A percentile compares a stretch with the other conserved stretches of the same genome.
Conservation (phyloP, 208 protist genomes). For the Tritrichomonas foetus region DNA sequence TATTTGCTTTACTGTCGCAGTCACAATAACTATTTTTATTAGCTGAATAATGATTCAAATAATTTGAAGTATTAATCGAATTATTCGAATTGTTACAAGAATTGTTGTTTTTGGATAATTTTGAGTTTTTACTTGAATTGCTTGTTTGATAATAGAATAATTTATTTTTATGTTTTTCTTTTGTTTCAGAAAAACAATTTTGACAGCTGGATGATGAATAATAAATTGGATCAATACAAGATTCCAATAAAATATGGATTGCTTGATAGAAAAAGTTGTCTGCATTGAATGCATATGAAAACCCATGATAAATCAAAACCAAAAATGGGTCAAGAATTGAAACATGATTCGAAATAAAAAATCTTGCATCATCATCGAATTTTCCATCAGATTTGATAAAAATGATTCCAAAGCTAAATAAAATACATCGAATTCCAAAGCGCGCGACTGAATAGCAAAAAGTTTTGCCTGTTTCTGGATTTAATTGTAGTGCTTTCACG, state of each 20-base stretch:
- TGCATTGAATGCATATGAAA: neutral
- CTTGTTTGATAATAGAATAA: too few species aligned
- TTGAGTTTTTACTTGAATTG: too few species aligned
- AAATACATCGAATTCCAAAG: neutral
- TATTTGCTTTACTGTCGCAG: neutral
- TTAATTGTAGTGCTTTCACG: neutral
- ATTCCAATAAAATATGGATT: neutral
- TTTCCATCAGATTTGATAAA: neutral
- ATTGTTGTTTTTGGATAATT: too few species aligned
- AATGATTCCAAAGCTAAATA: neutral
- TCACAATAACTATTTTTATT: too few species aligned
- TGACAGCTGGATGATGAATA: neutral
- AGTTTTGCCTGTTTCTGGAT: neutral
- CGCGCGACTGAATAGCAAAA: neutral
- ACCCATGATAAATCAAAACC: neutral
- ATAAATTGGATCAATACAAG: neutral
- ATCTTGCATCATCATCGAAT: neutral
- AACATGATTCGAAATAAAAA: neutral
- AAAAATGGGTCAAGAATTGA: neutral
- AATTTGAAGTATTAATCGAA: too few species aligned
- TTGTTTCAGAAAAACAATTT: too few species aligned
- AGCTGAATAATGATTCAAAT: too few species aligned
- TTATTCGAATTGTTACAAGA: too few species aligned
- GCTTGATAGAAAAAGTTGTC: neutral
- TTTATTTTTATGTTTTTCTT: neutral